phyloP scores from a whole-genome alignment of 306 rosid genomes.

The Castanea mollissima region DNA sequence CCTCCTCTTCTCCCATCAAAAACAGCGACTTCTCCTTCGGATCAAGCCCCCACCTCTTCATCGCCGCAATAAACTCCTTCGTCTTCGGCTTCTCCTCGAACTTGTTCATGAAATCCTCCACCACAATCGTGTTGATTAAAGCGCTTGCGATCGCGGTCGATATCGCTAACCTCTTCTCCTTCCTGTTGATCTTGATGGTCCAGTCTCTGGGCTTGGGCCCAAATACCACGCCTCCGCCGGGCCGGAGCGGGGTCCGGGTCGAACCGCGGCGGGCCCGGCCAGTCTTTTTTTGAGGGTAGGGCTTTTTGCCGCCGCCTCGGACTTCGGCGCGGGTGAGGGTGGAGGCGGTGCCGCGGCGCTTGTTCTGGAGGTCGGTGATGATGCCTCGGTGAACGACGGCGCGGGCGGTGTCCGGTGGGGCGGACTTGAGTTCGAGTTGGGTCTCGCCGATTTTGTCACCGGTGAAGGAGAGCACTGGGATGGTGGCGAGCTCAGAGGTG shows the following conservation, averaged over 20 bases:
- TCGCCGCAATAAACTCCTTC: slow-evolving; percentile 74
- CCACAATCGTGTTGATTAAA: slow-evolving; percentile 63
- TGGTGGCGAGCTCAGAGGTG: slow-evolving; percentile 62
- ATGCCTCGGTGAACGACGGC: slow-evolving; percentile 93
- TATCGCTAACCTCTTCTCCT: slow-evolving; percentile 85
- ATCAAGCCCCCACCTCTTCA: slow-evolving; percentile 92
- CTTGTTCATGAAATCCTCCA: slow-evolving; percentile 70
- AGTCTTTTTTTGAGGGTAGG: slow-evolving; percentile 81
- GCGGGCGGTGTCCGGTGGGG: slow-evolving; percentile 76
- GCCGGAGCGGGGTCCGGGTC: slow-evolving; percentile 69
- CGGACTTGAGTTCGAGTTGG: slow-evolving; percentile 64
- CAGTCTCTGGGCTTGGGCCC: slow-evolving; percentile 95
- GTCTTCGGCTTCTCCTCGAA: slow-evolving; percentile 86
- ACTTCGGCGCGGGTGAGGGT: slow-evolving; percentile 88
- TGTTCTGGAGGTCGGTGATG: slow-evolving; percentile 82
- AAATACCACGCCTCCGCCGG: slow-evolving; percentile 85
- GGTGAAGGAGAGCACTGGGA: slow-evolving; percentile 78
- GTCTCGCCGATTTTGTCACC: slow-evolving; percentile 77
- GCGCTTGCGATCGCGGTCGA: slow-evolving; percentile 89
- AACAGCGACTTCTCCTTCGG: slow-evolving; percentile 74
- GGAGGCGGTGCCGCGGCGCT: slow-evolving; percentile 97
- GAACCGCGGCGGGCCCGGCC: slow-evolving; percentile 89
- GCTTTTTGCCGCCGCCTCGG: slow-evolving; percentile 79
- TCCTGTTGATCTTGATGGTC: slow-evolving; percentile 79
- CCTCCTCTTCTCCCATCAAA: slow-evolving; percentile 51